Evolutionary conservation across 345 rosid genomes (phyloP).

Genomic region (Litchi chinensis): DNA sequence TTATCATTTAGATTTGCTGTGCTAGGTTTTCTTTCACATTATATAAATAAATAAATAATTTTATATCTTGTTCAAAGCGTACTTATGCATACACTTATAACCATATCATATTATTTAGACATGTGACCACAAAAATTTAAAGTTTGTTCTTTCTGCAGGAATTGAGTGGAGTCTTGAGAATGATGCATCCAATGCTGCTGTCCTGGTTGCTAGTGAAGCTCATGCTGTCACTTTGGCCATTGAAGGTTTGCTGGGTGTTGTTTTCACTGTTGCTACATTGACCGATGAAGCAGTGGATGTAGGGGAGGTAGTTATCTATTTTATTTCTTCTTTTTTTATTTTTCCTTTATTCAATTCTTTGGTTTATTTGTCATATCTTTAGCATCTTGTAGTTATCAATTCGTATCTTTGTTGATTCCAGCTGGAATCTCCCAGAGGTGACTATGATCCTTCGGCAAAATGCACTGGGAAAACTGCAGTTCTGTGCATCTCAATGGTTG

Average conservation of each 20-base stretch:
- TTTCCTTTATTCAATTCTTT: constrained; percentile 15
- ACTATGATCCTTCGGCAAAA: constrained; percentile 59
- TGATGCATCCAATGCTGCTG: constrained; percentile 96
- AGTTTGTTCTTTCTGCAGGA: constrained; percentile 49
- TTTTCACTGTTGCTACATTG: constrained; percentile 91
- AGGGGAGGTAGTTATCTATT: constrained; percentile 72
- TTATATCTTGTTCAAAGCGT: background rate
- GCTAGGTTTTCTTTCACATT: background rate
- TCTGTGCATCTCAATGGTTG: constrained; percentile 89
- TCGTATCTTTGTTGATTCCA: constrained; percentile 41
- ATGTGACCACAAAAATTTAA: constrained; percentile 15
- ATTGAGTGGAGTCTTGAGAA: constrained; percentile 98
- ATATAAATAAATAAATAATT: background rate
- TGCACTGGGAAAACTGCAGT: constrained; percentile 68
- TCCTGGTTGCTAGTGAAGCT: constrained; percentile 99
- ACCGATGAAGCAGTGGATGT: constrained; percentile 92
- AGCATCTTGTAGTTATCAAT: background rate
- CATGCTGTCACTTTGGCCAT: constrained; percentile 94
- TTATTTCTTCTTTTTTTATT: constrained; percentile 22
- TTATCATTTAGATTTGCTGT: background rate
- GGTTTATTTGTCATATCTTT: background rate
- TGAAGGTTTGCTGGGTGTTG: constrained; percentile 92
- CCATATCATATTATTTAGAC: background rate
- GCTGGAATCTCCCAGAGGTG: constrained; percentile 92
- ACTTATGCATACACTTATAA: background rate